Evolutionary conservation across 352 stramenopile species (phyloP).

Genomic region (Saprolegnia diclina): DNA sequence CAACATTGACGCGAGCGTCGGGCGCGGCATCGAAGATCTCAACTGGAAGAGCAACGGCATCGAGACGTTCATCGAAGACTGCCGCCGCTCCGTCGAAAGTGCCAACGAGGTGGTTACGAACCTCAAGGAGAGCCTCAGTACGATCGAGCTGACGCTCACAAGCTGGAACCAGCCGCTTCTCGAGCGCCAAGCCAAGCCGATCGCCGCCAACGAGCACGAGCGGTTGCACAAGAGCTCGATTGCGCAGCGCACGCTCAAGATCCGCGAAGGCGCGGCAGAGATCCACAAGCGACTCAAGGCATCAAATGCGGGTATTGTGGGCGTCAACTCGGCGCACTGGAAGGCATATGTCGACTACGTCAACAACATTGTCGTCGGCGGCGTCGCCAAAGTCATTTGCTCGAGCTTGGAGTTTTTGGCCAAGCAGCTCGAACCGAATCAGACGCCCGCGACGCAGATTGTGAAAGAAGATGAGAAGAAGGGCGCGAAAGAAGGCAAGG

Average conservation of each 20-base stretch:
- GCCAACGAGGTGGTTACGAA: conserved; percentile 93
- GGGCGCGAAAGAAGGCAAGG: conserved; percentile 33
- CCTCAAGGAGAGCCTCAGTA: conserved; percentile 96
- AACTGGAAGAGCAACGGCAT: conserved; percentile 95
- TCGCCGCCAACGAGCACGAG: conserved; percentile 95
- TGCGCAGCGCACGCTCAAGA: conserved; percentile 89
- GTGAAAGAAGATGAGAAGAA: conserved; percentile 40
- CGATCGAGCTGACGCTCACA: conserved; percentile 90
- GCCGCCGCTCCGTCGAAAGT: conserved; percentile 69
- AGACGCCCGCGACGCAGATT: conserved; percentile 35
- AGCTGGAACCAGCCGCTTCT: conserved; percentile 92
- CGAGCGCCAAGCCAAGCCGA: conserved; percentile 93
- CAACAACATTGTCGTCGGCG: conserved; percentile 95
- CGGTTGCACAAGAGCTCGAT: conserved; percentile 92
- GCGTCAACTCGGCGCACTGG: conserved; percentile 94
- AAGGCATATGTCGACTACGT: conserved; percentile 97
- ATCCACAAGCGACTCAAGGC: conserved; percentile 95
- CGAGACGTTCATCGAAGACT: conserved; percentile 93
- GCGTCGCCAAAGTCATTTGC: conserved; percentile 84
- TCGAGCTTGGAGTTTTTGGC: conserved; percentile 88
- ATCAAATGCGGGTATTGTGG: conserved; percentile 92
- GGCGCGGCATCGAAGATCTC: conserved; percentile 90
- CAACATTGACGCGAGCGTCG: conserved; percentile 93
- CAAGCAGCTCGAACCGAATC: conserved; percentile 91
- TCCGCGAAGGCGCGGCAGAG: conserved; percentile 92